A percentile compares a stretch with the other conserved stretches of the same genome.
phyloP scores from a whole-genome alignment of 495 filamentous ascomycete species.

The Staphylotrichum tortipilum region DNA sequence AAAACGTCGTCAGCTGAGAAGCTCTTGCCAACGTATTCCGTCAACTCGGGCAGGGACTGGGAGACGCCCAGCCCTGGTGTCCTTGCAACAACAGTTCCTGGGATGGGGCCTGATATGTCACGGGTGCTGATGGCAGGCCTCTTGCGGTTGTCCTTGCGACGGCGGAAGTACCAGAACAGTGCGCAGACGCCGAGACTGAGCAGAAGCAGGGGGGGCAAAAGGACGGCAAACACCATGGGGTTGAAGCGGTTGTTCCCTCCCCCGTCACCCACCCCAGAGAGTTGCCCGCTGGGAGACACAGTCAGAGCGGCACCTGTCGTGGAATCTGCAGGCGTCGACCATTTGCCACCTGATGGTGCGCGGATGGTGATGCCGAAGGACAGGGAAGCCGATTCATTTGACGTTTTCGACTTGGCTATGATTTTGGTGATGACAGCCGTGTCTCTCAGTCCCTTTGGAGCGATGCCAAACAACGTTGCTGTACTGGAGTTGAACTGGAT shows the following conservation, averaged over 20 bases:
- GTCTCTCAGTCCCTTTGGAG: slow-evolving; percentile 36
- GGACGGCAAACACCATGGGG: slow-evolving; percentile 12
- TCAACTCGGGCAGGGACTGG: slow-evolving; percentile 12
- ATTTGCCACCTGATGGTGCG: slow-evolving; percentile 7
- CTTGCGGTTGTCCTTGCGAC: slow-evolving; percentile 6
- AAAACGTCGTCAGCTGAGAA: slow-evolving; percentile 10
- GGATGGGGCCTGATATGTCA: slow-evolving; percentile 36
- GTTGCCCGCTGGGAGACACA: not conserved
- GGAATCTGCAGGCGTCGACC: not conserved
- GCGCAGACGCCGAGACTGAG: slow-evolving; percentile 7
- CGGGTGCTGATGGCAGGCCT: slow-evolving; percentile 12
- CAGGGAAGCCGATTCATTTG: slow-evolving; percentile 35
- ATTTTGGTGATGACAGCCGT: slow-evolving; percentile 42
- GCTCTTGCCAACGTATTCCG: slow-evolving; percentile 14
- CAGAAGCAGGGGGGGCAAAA: slow-evolving; percentile 14
- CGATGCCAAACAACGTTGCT: slow-evolving; percentile 51
- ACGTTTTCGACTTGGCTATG: slow-evolving; percentile 38
- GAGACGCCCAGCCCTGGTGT: not conserved
- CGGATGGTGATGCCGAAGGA: slow-evolving; percentile 45
- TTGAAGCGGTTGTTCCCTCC: slow-evolving; percentile 3
- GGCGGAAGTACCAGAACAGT: slow-evolving; percentile 21
- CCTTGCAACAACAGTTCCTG: slow-evolving; percentile 29
- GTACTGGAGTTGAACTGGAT: slow-evolving; percentile 52
- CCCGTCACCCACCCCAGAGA: not conserved
- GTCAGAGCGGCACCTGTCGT: not conserved